These are phyloP conservation scores for Boletus rufocinnamomeus DNA, from an alignment of 768 basidiomycete species.

Conservation along the genomic window DNA sequence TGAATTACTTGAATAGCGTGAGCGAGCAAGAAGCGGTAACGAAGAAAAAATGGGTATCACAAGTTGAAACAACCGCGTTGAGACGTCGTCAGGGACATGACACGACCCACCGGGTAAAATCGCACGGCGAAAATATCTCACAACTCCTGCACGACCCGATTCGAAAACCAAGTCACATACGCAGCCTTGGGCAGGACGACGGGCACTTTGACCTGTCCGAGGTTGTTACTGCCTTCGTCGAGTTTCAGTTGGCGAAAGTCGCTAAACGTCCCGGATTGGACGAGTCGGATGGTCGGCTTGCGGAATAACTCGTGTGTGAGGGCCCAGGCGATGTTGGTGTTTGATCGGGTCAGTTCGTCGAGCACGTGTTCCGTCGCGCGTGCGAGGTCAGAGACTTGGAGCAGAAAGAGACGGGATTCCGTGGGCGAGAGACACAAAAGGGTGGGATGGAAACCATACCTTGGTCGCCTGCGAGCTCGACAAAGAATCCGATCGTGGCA, in stretches of 20 bases:
- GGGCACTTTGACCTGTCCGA: constrained; percentile 25
- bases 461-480: constrained; percentile 11
- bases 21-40: too few relatives aligned
- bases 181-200: constrained; percentile 20
- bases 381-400: not conserved
- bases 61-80: not conserved
- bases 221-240: constrained; percentile 6
- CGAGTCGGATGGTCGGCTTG: constrained; percentile 26
- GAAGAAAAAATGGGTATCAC: not conserved
- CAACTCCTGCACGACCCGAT: constrained; percentile 20
- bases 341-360: constrained; percentile 4
- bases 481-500: constrained; percentile 18
- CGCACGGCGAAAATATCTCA: not conserved
- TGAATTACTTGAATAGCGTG: too few relatives aligned
- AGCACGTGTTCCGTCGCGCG: constrained; percentile 8
- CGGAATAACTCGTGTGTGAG: not conserved
- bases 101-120: too few relatives aligned
- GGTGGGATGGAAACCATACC: not conserved
- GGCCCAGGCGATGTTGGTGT: not conserved
- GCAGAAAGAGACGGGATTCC: not conserved
- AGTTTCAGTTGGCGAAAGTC: constrained; percentile 23
- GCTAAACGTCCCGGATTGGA: constrained; percentile 24
- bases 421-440: not conserved
- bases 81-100: not conserved
- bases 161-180: constrained; percentile 15